phyloP scores from a whole-genome alignment of 495 filamentous ascomycete species.

The Podospora pseudoanserina region DNA sequence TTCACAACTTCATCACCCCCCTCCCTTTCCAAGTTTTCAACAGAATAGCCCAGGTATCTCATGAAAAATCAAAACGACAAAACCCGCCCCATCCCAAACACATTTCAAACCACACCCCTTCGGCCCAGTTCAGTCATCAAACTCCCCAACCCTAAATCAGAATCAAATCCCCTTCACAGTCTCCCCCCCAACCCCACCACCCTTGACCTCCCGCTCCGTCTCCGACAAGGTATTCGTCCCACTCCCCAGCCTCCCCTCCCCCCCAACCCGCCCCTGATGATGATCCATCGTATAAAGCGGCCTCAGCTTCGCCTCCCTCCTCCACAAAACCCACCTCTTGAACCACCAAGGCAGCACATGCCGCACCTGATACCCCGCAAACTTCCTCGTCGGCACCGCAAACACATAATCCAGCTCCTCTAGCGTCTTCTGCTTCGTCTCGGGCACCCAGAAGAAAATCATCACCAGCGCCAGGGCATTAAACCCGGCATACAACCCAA shows the following conservation, averaged over 20 bases:
- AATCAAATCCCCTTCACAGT: neutral
- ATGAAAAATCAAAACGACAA: neutral
- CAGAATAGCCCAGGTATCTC: neutral
- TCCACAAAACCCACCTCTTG: constrained; percentile 60
- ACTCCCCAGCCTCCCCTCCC: neutral
- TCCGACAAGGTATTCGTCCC: neutral
- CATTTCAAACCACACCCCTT: neutral
- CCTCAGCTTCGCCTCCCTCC: constrained; percentile 50
- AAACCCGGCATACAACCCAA: constrained; percentile 59
- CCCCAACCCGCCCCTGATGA: neutral
- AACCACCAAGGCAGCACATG: constrained; percentile 66
- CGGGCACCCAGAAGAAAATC: constrained; percentile 66
- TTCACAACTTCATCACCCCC: neutral
- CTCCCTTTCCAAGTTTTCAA: neutral
- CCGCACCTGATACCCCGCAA: constrained; percentile 61
- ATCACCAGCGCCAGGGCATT: constrained; percentile 60
- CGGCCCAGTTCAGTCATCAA: no score
- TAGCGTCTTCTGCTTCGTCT: constrained; percentile 64
- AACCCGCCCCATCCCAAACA: neutral
- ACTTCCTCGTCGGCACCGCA: constrained; percentile 61
- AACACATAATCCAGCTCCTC: constrained; percentile 87
- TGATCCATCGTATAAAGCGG: constrained; percentile 60
- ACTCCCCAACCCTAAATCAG: neutral
- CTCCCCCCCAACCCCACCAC: neutral
- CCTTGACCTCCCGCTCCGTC: neutral